phyloP scores from a whole-genome alignment of 192 early-diverging fungal species.

The Coemansia javaensis region DNA sequence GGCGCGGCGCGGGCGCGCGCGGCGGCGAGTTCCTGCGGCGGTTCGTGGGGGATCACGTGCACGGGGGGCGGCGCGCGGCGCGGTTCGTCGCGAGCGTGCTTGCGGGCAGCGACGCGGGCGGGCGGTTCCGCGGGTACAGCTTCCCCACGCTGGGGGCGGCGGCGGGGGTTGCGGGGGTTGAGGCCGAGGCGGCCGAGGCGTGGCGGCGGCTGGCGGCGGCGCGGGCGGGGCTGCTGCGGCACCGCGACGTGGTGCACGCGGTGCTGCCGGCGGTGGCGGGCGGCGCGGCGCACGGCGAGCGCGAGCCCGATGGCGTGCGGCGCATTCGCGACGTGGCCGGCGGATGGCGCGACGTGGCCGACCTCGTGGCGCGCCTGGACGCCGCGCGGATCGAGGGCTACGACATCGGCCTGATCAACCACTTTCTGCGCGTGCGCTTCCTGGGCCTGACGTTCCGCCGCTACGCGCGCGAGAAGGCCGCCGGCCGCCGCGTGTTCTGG shows the following conservation, averaged over 20 bases:
- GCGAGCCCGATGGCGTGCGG: constrained; percentile 7
- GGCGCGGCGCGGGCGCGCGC: constrained; percentile 3
- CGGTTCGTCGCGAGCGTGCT: constrained; percentile 26
- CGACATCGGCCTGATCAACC: constrained; percentile 35
- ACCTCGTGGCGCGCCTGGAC: constrained; percentile 17
- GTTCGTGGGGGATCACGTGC: constrained; percentile 13
- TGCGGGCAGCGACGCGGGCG: constrained; percentile 29
- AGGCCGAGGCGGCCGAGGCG: constrained; percentile 14
- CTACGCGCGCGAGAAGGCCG: constrained; percentile 27
- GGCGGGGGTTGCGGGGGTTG: constrained; percentile 20
- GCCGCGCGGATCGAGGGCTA: constrained; percentile 20
- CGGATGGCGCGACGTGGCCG: constrained; percentile 4
- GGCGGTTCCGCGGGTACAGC: constrained; percentile 34
- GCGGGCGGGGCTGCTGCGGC: constrained; percentile 15
- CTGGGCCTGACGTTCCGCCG: constrained; percentile 44
- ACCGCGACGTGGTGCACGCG: constrained; percentile 24
- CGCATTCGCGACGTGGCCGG: constrained; percentile 14
- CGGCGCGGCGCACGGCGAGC: not conserved
- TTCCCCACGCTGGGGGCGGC: constrained; percentile 22
- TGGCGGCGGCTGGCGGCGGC: constrained; percentile 11
- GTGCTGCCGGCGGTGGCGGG: constrained; percentile 25
- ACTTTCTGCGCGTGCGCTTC: constrained; percentile 34
- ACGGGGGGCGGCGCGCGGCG: constrained; percentile 20
- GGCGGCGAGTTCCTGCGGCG: constrained; percentile 15
- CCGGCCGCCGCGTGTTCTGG: constrained; percentile 20